Evolutionary conservation across 352 stramenopile species (phyloP), one percentile per base, ranked within the genome.

Genomic region (Globisporangium barbulae): DNA sequence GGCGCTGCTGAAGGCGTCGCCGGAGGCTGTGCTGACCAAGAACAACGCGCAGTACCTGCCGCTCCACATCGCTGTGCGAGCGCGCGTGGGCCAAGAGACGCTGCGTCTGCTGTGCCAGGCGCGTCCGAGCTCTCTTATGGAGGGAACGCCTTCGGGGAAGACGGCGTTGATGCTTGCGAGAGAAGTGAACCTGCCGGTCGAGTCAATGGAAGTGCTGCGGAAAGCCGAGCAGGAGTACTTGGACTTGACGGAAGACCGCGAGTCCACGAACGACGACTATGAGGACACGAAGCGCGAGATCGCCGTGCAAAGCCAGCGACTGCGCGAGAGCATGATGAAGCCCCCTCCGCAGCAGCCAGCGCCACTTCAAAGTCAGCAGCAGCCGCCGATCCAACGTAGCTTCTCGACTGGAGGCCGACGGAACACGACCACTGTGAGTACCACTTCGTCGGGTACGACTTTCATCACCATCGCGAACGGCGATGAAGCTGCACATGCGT

Each of bases 11-110:
- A 64, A 81, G 17, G 85, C 82, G 5, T 94, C 85, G n/a, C 85
- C 85, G 0, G 80, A 91, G 50, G 85, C 72, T 13, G 83, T 89
- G 44, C 72, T 94, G 55, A 90, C 81, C 50, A 84, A 80, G 59
- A 94, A 94, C 73, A 89, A 93, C 49, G 84, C 85, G 9, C 83
- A 93, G 70, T 90, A 90, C 57, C 59, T 94, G 64, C 85, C 85
- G 1, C 73, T 94, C n/a, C 85, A 94, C 64, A 90, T 94, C 64
- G 85, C 85, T 0, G 82, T 94, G 31, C 84, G 87, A 21, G 80
- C 85, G 7, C 74, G 74, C 6, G 73, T 79, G 2, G 65, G 76
- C 2, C 48, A 74, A 17, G 79, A 85, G 5, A 88, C 81, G 6
- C 69, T 94, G 8, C 67, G 70, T 19, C 25, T 92, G 30, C 63